Evolutionary conservation across 257 asterid species (phyloP), one percentile per base, ranked within the genome.

Genomic region (Coffea canephora): DNA sequence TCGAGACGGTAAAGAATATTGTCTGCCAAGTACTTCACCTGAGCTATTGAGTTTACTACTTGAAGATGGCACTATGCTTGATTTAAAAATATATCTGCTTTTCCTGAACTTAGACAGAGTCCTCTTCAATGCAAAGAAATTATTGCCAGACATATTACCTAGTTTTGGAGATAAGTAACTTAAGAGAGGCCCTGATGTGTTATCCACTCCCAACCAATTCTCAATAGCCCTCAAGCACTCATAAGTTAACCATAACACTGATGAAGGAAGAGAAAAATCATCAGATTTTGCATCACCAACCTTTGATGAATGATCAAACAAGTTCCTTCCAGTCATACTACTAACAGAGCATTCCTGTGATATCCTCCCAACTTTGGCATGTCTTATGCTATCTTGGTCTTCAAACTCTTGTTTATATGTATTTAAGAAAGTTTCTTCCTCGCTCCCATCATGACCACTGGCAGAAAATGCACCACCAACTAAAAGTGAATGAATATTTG

Each of bases 301-400:
- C 88, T 83, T 91, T 66, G 80, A 80, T 49, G 84, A 87, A 79
- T 86, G 84, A 82, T 89, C 92, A 62, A 79, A 70, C 57, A 89
- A 68, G 57, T 82, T 87, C 87, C 90, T 89, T 76, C 94, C 97
- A 0, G 90, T 85, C 82, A 81, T 74, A 76, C 91, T 87, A 80
- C 91, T 81, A 73, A 91, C 89, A 7, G 96, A 91, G 89, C 98
- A 89, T 88, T 96, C 97, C 86, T 88, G 92, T 69, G 97, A 92
- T 77, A 91, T 87, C 89, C 97, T 90, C 85, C 98, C 98, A 79
- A 96, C 96, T 89, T 96, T 92, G 79, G 98, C 94, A 91, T 89
- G 98, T 84, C 98, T 90, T 71, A 74, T 81, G 78, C 80, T 84
- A 82, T 90, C 97, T 89, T 91, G 95, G 79, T 96, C 92, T 79